Evolutionary conservation across 495 filamentous ascomycete genomes (phyloP), one percentile per base, ranked within the genome.

Genomic region (Lophium mytilinum): DNA sequence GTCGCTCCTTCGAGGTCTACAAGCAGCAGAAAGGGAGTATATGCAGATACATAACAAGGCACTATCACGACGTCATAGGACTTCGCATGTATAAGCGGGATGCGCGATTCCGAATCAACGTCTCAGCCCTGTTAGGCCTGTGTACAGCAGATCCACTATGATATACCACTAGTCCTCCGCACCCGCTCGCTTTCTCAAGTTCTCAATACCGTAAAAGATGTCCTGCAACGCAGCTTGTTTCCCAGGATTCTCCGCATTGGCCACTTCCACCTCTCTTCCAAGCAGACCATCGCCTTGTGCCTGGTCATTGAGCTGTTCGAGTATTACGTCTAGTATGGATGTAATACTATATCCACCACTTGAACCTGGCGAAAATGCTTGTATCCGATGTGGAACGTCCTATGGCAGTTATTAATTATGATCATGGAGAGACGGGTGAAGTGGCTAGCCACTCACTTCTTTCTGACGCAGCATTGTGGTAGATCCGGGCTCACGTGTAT

Each of bases 181-280:
- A n/a, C 66, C 68, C 14, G 74, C 77, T 15, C 76, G 79, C 75
- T 94, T 96, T 50, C 91, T 78, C 50, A 95, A 73, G 55, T 82
- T 84, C 48, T 82, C 85, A 47, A 89, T 71, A 2, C 75, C 75
- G 70, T 95, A 95, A 52, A 95, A 58, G 0, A 83, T 69, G 46
- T 82, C 80, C 11, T 77, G 72, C 21, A 85, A 56, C 2, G 24
- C 39, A 77, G 70, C 37, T 74, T 68, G 36, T n/a, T 52, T 57
- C 18, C n/a, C 18, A 21, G 33, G 9, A 14, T 9, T 37, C n/a
- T 8, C 12, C 1, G 36, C 39, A 17, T 46, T 37, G 24, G 46
- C 45, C 39, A 46, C 48, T 36, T 37, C 41, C 5, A 12, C 21
- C 11, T 37, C 33, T 3, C 35, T 33, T 41, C 34, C 48, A n/a